These are phyloP conservation scores for Aspergillus affinis DNA, from an alignment of 495 filamentous ascomycete genomes.

Conservation along the genomic window DNA sequence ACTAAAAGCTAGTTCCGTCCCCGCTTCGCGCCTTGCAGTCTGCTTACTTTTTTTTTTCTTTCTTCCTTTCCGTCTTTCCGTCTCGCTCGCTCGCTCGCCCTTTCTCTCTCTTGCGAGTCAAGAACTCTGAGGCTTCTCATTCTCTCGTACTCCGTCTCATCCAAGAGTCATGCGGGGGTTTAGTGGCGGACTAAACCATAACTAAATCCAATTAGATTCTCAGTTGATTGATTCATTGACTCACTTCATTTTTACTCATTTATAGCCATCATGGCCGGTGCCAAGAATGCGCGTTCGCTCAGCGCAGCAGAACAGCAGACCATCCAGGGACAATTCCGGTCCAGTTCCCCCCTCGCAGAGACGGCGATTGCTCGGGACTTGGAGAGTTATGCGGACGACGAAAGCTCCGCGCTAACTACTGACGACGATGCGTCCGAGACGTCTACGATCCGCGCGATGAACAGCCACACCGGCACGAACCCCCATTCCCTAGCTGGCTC, in stretches of 20 bases:
- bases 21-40: background rate
- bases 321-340: slow-evolving; percentile 46
- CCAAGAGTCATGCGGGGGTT: background rate
- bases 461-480: slow-evolving; percentile 33
- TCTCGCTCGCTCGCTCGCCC: background rate
- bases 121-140: background rate
- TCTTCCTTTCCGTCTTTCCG: background rate
- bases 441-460: slow-evolving; percentile 46
- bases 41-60: background rate
- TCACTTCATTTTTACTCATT: background rate
- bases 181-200: background rate
- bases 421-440: slow-evolving; percentile 50
- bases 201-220: background rate
- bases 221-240: slow-evolving; percentile 13
- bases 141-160: background rate
- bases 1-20: background rate
- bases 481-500: slow-evolving; percentile 63
- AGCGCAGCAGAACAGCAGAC: slow-evolving; percentile 19
- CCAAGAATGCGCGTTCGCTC: slow-evolving; percentile 17
- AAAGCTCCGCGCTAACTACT: slow-evolving; percentile 30
- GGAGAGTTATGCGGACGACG: slow-evolving; percentile 55
- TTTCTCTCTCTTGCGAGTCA: background rate
- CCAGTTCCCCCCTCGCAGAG: slow-evolving; percentile 63
- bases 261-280: slow-evolving; percentile 22
- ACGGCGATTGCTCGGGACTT: slow-evolving; percentile 70